phyloP scores from a whole-genome alignment of 2,329 filamentous ascomycete genomes.

The Herpotrichia juniperi region DNA sequence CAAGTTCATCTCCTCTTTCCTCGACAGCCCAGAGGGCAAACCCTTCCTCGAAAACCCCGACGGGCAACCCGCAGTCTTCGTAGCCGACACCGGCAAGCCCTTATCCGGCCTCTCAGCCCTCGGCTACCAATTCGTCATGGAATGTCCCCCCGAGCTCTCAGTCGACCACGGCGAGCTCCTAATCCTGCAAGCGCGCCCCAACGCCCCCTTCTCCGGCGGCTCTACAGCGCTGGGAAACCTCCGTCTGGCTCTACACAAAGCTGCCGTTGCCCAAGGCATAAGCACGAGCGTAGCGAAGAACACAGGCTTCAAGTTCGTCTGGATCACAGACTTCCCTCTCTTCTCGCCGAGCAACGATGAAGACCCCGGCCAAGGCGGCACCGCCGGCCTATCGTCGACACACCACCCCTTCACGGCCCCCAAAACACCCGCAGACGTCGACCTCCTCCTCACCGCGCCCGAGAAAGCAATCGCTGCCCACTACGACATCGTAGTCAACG shows the following conservation, averaged over 20 bases:
- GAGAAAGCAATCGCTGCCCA: conserved; percentile 79
- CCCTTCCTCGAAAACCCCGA: conserved; percentile 71
- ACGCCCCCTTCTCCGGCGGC: conserved; percentile 70
- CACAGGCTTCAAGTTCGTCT: conserved; percentile 71
- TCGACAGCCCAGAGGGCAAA: conserved; percentile 67
- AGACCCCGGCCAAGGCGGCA: conserved; percentile 80
- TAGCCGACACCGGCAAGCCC: conserved; percentile 76
- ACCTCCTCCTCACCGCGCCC: conserved; percentile 74
- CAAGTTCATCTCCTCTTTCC: conserved; percentile 70
- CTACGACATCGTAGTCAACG: conserved; percentile 96
- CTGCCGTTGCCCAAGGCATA: conserved; percentile 68
- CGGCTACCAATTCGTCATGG: conserved; percentile 72
- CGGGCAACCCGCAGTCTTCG: conserved; percentile 80
- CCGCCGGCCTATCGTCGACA: conserved; percentile 80
- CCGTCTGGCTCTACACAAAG: conserved; percentile 71
- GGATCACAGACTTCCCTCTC: conserved; percentile 90
- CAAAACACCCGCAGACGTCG: conserved; percentile 71
- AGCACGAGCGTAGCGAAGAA: conserved; percentile 55
- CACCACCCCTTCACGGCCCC: conserved; percentile 98
- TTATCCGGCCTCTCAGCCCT: conserved; percentile 78
- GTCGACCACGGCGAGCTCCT: conserved; percentile 75
- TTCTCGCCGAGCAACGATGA: conserved; percentile 74
- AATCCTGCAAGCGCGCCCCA: conserved; percentile 77
- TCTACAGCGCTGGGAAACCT: conserved; percentile 76
- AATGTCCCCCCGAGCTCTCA: conserved; percentile 58